Evolutionary conservation across 2,329 filamentous ascomycete genomes (phyloP).

Genomic region (Diplodia mutila): DNA sequence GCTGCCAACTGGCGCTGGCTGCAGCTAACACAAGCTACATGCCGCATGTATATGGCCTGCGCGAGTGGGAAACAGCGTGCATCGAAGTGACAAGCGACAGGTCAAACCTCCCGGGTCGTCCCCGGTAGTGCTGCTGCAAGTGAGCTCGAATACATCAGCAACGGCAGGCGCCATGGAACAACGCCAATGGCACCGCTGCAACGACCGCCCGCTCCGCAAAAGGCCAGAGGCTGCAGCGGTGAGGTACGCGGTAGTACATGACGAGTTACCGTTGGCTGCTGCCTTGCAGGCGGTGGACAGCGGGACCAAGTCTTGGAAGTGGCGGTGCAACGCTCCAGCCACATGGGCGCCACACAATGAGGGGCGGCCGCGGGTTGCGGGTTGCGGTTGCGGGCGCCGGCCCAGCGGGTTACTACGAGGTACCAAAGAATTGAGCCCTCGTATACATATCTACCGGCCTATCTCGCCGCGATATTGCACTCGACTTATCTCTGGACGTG

Average conservation of each 20-base stretch:
- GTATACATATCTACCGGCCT: no score
- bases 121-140: not conserved
- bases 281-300: conserved; percentile 8
- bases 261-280: conserved; percentile 1
- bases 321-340: not conserved
- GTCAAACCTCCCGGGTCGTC: not conserved
- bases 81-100: not conserved
- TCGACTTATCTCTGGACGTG: no score
- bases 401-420: no score
- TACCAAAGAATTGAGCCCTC: no score
- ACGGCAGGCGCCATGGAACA: not conserved
- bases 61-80: not conserved
- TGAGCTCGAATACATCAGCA: conserved; percentile 10
- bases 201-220: not conserved
- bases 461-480: no score
- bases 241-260: not conserved
- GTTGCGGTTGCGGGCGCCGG: not conserved
- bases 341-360: not conserved
- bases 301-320: no score
- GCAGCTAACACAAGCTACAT: conserved; percentile 10
- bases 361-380: no score
- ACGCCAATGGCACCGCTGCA: not conserved
- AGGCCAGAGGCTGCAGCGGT: not conserved
- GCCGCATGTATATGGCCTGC: not conserved
- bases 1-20: conserved; percentile 14